Base-by-base conservation (phyloP, 352 stramenopile genomes). In the Phytopythium kandeliae region DNA sequence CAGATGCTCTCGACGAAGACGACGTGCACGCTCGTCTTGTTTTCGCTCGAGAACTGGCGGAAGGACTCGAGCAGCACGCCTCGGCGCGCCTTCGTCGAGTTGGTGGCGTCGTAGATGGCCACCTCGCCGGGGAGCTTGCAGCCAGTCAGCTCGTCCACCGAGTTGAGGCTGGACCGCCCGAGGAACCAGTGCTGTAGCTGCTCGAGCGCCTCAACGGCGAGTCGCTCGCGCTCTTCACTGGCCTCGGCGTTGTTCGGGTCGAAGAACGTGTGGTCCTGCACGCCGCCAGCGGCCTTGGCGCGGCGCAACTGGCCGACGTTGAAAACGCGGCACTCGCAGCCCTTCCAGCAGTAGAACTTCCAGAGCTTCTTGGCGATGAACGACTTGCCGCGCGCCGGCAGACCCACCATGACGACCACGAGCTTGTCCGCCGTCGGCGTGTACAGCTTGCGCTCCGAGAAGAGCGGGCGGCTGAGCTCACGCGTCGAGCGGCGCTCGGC, bases 1-100 rank as follows among this genome's bases (percentile, higher is more conserved):
- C 89, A 97, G 51, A 98, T 95, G 36, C 73, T 92, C 62, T 98
- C 93, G 15, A 98, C 68, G 65, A 97, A 96, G 42, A 98, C 87
- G 24, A 97, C 76, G 65, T 90, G 82, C 28, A 92, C 78, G 49
- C 73, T 90, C 41, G 82, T 86, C 44, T 88, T 74, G 56, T 90
- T 49, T 11, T 56, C 48, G 26, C 67, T 71, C 0, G 77, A 73
- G 47, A 92, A 92, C 41, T 56, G 48, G 22, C 56, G 47, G 47
- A 92, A 90, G 24, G 69, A 79, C 1, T 91, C 74, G 1, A 83
- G 50, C 51, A 90, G 65, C 58, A 71, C 58, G 25, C 63, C 62
- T 30, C 81, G 59, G 19, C 83, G 62, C 10, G 38, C 55, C 51
- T 84, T 86, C 13, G 86, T 97, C 25, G 86, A 90, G 69, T 97